These are phyloP conservation scores for Yamadazyma sp. DNA, from an alignment of 1,139 yeast genomes.

Conservation along the genomic window DNA sequence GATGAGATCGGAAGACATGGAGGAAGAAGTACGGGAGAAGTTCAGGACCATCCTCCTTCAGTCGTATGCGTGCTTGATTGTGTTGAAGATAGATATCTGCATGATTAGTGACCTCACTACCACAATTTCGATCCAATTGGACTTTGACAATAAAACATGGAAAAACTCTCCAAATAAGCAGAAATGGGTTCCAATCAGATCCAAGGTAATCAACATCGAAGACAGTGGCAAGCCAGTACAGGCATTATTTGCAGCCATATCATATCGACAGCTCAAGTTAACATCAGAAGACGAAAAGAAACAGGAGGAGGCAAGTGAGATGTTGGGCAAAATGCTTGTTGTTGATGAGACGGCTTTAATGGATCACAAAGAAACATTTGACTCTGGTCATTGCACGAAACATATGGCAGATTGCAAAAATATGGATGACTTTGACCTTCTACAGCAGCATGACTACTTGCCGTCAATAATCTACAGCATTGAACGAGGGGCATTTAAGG, in stretches of 20 bases:
- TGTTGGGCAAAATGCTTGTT: background rate
- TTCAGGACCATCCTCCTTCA: background rate
- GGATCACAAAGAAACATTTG: background rate
- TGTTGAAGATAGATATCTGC: background rate
- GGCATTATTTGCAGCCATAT: background rate
- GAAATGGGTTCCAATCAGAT: background rate
- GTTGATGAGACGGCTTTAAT: background rate
- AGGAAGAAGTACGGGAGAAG: background rate
- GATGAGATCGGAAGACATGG: background rate
- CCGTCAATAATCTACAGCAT: too few relatives aligned
- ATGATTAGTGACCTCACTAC: background rate
- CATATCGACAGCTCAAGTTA: background rate
- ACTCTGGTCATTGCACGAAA: too few relatives aligned
- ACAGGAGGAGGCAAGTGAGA: background rate
- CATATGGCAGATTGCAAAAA: too few relatives aligned
- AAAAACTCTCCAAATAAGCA: background rate
- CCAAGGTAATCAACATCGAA: background rate
- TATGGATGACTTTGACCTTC: too few relatives aligned
- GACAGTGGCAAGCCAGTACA: background rate
- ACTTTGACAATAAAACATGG: background rate
- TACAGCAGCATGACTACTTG: too few relatives aligned
- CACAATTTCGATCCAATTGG: background rate
- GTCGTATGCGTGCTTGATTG: background rate
- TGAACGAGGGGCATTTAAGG: too few relatives aligned
- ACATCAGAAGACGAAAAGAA: background rate